Evolutionary conservation across 768 basidiomycete genomes (phyloP), one percentile per base, ranked within the genome.

Genomic region (Lactifluus echinatus): DNA sequence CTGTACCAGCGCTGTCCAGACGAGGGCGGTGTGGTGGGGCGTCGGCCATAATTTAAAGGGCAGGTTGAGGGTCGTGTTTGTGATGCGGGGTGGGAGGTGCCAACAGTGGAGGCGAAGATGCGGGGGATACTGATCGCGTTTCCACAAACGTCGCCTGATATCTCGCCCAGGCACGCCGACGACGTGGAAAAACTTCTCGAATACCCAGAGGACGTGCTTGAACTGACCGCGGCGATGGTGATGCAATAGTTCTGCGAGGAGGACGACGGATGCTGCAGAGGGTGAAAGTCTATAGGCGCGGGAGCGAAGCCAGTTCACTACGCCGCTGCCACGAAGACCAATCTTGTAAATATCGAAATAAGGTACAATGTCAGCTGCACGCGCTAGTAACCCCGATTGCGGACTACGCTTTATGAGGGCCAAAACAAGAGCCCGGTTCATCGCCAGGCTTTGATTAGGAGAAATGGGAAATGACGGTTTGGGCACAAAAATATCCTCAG

Each of bases 111-210:
- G 37, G 3, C 21, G 62, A 36, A 23, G 12, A 39, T 43, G 17
- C 15, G 24, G 34, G 19, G 42, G 47, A 55, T 43, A 61, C 8
- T 57, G 43, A n/a, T 33, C 6, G 39, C 55, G 36, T 29, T 21
- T 39, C 51, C 50, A 57, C 3, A 63, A 40, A 4, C 14, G 47
- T 39, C 28, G 47, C 19, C 3, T 40, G 40, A 50, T 10, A 1
- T 59, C 55, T 12, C 55, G 36, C 10, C n/a, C 19, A 0, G 85
- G 83, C n/a, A 87, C 70, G 14, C 80, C 83, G 36, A 74, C 68
- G 7, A 74, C 59, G 53, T 74, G 75, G 63, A 84, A 86, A 52
- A 80, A 74, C 6, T 76, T 72, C 12, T 69, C 66, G 64, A 81
- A 88, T 0, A 76, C 69, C 46, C 70, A 42, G 36, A 67, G 55